A percentile compares a stretch with the other conserved stretches of the same genome.
Evolutionary conservation across 352 stramenopile species (phyloP).

Genomic region (Thalassiosira mediterranea): DNA sequence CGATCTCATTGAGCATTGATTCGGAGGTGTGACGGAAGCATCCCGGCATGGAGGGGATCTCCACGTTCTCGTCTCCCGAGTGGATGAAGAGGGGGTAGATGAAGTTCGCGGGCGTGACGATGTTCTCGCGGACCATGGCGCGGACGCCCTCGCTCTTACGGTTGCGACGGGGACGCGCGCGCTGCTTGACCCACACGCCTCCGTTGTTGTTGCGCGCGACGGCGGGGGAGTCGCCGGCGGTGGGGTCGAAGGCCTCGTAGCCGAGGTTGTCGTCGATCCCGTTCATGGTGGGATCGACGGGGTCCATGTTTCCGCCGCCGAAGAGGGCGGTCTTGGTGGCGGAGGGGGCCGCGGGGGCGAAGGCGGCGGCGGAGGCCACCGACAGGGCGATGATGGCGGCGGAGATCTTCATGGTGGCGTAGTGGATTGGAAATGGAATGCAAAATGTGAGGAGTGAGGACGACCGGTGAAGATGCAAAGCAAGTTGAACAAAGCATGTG

Average conservation of each 20-base stretch:
- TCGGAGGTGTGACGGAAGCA: slow-evolving; percentile 84
- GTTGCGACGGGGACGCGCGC: slow-evolving; percentile 86
- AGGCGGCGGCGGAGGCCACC: slow-evolving; percentile 31
- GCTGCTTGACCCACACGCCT: slow-evolving; percentile 82
- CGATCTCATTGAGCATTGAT: slow-evolving; percentile 87
- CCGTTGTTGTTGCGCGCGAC: slow-evolving; percentile 76
- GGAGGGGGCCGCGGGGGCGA: slow-evolving; percentile 17
- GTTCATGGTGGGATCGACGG: slow-evolving; percentile 70
- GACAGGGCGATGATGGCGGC: slow-evolving; percentile 26
- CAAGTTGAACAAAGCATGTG: too few species aligned
- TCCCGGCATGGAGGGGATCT: slow-evolving; percentile 88
- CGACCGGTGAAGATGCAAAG: too few species aligned
- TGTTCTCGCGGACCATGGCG: slow-evolving; percentile 87
- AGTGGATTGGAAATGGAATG: too few species aligned
- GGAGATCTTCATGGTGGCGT: slow-evolving; percentile 46
- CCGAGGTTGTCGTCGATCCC: slow-evolving; percentile 65
- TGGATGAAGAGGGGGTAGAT: slow-evolving; percentile 92
- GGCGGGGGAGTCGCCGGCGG: slow-evolving; percentile 54
- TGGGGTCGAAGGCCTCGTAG: slow-evolving; percentile 72
- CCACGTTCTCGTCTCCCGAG: slow-evolving; percentile 80
- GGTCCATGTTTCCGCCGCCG: slow-evolving; percentile 28
- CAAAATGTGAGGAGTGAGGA: too few species aligned
- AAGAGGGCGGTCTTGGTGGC: slow-evolving; percentile 5
- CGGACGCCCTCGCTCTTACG: slow-evolving; percentile 87
- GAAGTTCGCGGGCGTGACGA: slow-evolving; percentile 89